Evolutionary conservation across 306 rosid species (phyloP).

Genomic region (Cercis canadensis): DNA sequence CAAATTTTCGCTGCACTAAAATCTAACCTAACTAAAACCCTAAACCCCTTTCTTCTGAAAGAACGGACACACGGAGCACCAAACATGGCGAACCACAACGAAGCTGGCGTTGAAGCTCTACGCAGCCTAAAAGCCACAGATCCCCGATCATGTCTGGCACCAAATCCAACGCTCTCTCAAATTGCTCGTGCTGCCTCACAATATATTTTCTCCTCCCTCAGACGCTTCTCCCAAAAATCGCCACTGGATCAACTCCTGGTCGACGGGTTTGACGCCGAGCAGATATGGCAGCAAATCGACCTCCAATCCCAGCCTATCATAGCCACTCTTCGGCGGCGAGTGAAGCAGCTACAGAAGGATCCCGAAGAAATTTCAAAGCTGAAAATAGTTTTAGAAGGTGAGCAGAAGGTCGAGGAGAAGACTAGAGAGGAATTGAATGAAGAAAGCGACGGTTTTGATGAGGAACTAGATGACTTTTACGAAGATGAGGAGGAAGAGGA

Average conservation of each 20-base stretch:
- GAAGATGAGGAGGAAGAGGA: conserved; percentile 54
- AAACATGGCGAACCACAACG: conserved; percentile 45
- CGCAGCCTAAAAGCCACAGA: conserved; percentile 56
- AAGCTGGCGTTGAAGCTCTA: conserved; percentile 60
- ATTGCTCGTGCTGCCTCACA: conserved; percentile 77
- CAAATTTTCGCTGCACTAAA: background rate
- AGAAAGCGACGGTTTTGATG: conserved; percentile 55
- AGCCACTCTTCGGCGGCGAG: conserved; percentile 64
- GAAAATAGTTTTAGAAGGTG: conserved; percentile 36
- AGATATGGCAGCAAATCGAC: conserved; percentile 98
- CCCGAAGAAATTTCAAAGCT: conserved; percentile 59
- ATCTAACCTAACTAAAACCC: conserved; percentile 54
- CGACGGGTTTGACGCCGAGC: conserved; percentile 89
- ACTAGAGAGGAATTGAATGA: conserved; percentile 12
- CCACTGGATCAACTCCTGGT: conserved; percentile 76
- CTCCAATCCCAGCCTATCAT: conserved; percentile 82
- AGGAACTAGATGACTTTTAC: conserved; percentile 53
- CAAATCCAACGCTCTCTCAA: conserved; percentile 54
- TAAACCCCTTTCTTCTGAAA: conserved; percentile 38
- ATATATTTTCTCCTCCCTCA: conserved; percentile 64
- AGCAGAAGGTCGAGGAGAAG: conserved; percentile 37
- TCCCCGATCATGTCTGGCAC: conserved; percentile 64
- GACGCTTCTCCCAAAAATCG: conserved; percentile 68
- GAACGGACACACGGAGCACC: background rate
- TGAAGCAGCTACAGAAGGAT: conserved; percentile 61